A percentile compares a stretch with the other conserved stretches of the same genome.
These are phyloP conservation scores for Leccinum olivaceoglutinosum DNA, from an alignment of 1,284 basidiomycete species.

Conservation along the genomic window DNA sequence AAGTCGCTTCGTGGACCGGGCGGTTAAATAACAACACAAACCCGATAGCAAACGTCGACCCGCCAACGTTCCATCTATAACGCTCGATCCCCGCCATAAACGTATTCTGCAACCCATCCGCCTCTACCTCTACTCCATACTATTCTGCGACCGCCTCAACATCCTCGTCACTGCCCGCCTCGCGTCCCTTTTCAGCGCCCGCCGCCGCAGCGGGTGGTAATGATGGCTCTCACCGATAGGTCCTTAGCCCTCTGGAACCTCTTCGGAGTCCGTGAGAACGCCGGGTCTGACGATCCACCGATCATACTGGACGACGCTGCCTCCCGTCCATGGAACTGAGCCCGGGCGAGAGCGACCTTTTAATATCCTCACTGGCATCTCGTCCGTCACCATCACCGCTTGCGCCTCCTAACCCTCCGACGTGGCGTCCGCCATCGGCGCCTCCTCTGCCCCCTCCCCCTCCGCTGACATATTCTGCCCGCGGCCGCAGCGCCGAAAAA, in stretches of 20 bases:
- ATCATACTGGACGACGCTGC: neutral
- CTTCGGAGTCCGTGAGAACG: neutral
- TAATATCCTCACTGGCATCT: conserved; percentile 33
- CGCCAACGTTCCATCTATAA: conserved; percentile 7
- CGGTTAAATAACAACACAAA: neutral
- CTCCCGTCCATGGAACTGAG: conserved; percentile 1
- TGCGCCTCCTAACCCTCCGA: conserved; percentile 18
- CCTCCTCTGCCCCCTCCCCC: conserved; percentile 11
- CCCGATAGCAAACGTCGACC: neutral
- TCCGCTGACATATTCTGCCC: conserved; percentile 29
- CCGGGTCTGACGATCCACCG: neutral
- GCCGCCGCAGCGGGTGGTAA: conserved; percentile 43
- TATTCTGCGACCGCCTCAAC: conserved; percentile 9
- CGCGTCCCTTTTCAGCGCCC: conserved; percentile 53
- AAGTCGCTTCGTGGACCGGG: neutral
- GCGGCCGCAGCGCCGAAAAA: conserved; percentile 73
- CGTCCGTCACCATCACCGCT: conserved; percentile 46
- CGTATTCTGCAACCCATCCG: conserved; percentile 34
- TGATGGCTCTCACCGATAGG: conserved; percentile 32
- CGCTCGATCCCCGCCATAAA: conserved; percentile 36
- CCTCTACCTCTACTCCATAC: conserved; percentile 40
- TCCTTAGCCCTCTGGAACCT: conserved; percentile 40
- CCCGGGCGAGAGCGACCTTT: conserved; percentile 32
- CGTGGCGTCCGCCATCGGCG: conserved; percentile 32
- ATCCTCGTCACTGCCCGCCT: conserved; percentile 40